These are phyloP conservation scores for Parastagonospora avenae DNA, from an alignment of 2,329 filamentous ascomycete genomes.

Conservation along the genomic window DNA sequence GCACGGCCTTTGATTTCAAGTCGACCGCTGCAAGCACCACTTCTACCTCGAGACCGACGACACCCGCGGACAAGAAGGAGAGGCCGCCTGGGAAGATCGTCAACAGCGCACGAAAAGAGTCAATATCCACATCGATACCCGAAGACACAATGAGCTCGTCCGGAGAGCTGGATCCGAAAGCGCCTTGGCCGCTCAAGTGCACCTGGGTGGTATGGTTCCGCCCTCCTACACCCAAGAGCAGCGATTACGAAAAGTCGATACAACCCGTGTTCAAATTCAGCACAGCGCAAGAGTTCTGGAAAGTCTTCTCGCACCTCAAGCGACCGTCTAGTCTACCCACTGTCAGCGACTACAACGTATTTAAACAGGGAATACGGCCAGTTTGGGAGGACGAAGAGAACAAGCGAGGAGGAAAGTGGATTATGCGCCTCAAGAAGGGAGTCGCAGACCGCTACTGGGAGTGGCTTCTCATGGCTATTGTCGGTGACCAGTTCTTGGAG, in stretches of 20 bases:
- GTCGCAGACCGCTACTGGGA: conserved; percentile 98
- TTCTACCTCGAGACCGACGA: conserved; percentile 56
- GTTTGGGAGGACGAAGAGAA: conserved; percentile 99
- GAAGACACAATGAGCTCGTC: conserved; percentile 47
- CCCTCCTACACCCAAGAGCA: conserved; percentile 94
- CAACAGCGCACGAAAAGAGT: conserved; percentile 44
- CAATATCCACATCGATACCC: conserved; percentile 30
- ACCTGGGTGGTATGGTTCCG: conserved; percentile 98
- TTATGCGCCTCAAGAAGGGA: conserved; percentile 94
- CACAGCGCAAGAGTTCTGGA: conserved; percentile 89
- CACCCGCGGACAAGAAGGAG: conserved; percentile 66
- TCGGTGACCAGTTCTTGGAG: conserved; percentile 93
- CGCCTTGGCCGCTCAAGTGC: conserved; percentile 70
- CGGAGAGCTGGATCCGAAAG: conserved; percentile 44
- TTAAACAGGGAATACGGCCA: conserved; percentile 93
- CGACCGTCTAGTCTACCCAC: conserved; percentile 84
- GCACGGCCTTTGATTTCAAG: conserved; percentile 78
- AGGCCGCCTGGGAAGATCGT: conserved; percentile 37
- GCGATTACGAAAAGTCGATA: conserved; percentile 97
- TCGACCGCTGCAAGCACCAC: conserved; percentile 56
- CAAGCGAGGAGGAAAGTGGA: conserved; percentile 96
- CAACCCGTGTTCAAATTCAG: conserved; percentile 81
- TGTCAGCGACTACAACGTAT: conserved; percentile 97
- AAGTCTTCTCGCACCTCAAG: conserved; percentile 86
- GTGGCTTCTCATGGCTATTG: conserved; percentile 84